Base-by-base conservation (phyloP, 1,139 yeast species). In the Hyphopichia fennica region DNA sequence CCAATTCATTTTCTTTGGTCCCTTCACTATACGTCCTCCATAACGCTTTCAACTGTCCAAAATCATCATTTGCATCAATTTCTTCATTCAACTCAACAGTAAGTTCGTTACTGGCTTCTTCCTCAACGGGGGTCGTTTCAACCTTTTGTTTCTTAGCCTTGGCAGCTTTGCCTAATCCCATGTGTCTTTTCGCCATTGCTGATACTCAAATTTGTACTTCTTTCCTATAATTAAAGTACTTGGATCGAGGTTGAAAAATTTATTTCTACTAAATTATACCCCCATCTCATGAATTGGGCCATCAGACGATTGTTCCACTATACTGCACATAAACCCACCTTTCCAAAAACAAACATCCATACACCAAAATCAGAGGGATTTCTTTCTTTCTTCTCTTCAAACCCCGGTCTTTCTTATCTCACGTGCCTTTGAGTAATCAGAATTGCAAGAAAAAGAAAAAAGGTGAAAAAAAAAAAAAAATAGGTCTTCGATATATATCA, bases 91-190 rank as follows among this genome's bases (percentile, higher is more conserved):
- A 63, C 55, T 86, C 93, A 34, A 90, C 83, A 1, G 88, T 81
- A 41, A 84, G 64, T 52, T 81, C 79, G 43, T 72, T 61, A 28
- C 57, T 48, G 2, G 54, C n/a, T 17, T 45, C 39, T 41, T 50
- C 37, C 46, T 37, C 3, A 16, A 16, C 34, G 4, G 7, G 6
- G 13, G n/a, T 14, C 9, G 16, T n/a, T 38, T 49, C 52, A 36
- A 35, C 48, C 33, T 52, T 58, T 36, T 61, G 59, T 58, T 80
- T 80, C 50, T 71, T 73, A 50, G 71, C 74, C 60, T 81, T 80
- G 20, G 81, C 72, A 1, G 82, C 77, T 54, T 84, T 82, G n/a
- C 88, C 88, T 43, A 88, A 67, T 38, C 97, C 96, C 49, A 87
- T 69, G 29, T 91, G 87, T 74, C 96, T 79, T 34, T 57, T 60